Conservation (phyloP, 495 filamentous ascomycete genomes). For the Thermothielavioides terrestris region DNA sequence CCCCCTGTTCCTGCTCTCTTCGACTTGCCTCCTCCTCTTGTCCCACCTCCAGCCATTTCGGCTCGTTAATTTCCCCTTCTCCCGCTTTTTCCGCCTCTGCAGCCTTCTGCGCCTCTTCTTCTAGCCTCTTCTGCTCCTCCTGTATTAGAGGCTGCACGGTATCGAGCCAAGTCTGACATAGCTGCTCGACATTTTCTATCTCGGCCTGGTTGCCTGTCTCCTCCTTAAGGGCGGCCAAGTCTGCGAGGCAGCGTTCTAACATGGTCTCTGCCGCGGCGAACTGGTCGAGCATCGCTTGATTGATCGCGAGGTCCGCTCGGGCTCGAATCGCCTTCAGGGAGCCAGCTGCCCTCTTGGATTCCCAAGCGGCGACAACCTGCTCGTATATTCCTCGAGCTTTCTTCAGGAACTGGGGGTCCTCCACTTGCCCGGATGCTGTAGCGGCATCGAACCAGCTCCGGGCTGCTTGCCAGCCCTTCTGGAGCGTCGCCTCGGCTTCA, state of each 20-base stretch:
- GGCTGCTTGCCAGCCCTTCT: background rate
- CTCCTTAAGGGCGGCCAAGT: background rate
- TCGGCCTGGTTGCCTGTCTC: background rate
- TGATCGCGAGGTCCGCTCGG: background rate
- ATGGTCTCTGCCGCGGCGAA: background rate
- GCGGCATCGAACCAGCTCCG: background rate
- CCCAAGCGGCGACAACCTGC: background rate
- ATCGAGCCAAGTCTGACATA: background rate
- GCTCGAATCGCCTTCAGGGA: background rate
- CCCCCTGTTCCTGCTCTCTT: too few relatives aligned
- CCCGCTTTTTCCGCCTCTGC: too few relatives aligned
- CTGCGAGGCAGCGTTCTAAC: background rate
- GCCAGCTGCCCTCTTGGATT: background rate
- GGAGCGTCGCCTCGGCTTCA: background rate
- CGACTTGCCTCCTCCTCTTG: too few relatives aligned
- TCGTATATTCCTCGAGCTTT: background rate
- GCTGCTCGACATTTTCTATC: background rate
- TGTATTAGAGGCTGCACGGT: background rate
- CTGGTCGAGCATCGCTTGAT: background rate
- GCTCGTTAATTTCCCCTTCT: too few relatives aligned
- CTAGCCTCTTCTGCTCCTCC: background rate
- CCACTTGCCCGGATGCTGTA: background rate
- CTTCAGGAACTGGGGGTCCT: background rate
- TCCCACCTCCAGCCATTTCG: too few relatives aligned
- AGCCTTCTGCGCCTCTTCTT: too few relatives aligned